These are phyloP conservation scores for Ceratocystis colombiana DNA, from an alignment of 2,329 filamentous ascomycete genomes.

Conservation along the genomic window DNA sequence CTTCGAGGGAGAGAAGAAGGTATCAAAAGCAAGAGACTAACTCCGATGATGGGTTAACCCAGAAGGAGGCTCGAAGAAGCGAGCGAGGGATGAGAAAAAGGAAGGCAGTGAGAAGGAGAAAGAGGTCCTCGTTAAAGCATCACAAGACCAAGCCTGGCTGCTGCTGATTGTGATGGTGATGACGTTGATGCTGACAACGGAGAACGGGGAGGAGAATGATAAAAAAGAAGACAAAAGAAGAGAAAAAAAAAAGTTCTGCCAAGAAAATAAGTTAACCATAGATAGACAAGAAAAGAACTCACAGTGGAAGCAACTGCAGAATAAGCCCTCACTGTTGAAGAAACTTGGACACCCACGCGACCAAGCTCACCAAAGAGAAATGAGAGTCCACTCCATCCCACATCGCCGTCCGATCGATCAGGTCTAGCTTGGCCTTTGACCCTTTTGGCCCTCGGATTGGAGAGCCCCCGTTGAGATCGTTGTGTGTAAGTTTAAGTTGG, in stretches of 20 bases:
- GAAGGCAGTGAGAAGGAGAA: neutral
- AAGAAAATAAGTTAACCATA: neutral
- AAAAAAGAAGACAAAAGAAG: constrained; percentile 17
- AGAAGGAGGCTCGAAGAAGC: neutral
- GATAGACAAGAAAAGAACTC: neutral
- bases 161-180: neutral
- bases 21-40: constrained; percentile 2
- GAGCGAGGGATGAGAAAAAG: neutral
- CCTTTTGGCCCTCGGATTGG: no score
- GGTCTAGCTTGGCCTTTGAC: neutral
- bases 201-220: neutral
- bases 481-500: constrained; percentile 5
- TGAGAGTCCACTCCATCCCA: neutral
- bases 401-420: neutral
- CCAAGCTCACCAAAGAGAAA: neutral
- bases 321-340: neutral
- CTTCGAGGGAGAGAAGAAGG: constrained; percentile 15
- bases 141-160: neutral
- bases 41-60: no score
- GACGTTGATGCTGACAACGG: neutral
- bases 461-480: neutral
- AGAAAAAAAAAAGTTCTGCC: constrained; percentile 2
- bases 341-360: neutral
- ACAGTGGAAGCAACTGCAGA: neutral
- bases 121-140: neutral